Conservation (phyloP, 495 filamentous ascomycete species). For the Cryomyces antarcticus region DNA sequence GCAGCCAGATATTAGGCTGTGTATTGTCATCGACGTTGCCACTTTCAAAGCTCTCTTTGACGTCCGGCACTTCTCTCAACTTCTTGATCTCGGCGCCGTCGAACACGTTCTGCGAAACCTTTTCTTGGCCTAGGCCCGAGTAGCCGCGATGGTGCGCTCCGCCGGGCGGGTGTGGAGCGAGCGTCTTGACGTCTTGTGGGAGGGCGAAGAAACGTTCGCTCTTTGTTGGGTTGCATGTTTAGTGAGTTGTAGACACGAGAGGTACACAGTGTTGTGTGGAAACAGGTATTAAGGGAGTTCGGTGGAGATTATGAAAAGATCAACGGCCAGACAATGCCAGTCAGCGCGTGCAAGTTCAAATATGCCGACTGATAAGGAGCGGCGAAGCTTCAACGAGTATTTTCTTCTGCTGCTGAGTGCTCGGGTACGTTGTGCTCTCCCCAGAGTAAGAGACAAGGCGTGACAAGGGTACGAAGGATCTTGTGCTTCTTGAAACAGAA, state of each 20-base stretch:
- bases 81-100: constrained; percentile 24
- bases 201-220: constrained; percentile 24
- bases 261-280: too few species aligned
- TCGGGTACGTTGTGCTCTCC: too few species aligned
- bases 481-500: neutral
- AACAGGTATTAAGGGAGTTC: too few species aligned
- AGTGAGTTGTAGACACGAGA: too few species aligned
- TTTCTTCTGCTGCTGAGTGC: too few species aligned
- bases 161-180: constrained; percentile 41
- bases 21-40: constrained; percentile 32
- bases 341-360: too few species aligned
- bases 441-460: too few species aligned
- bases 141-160: constrained; percentile 40
- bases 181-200: constrained; percentile 24
- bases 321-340: too few species aligned
- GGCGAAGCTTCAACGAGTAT: too few species aligned
- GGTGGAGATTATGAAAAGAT: too few species aligned
- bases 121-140: constrained; percentile 43
- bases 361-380: too few species aligned
- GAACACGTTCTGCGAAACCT: constrained; percentile 38
- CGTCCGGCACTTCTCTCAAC: constrained; percentile 22
- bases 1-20: constrained; percentile 47
- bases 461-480: too few species aligned
- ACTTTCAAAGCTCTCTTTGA: constrained; percentile 47
- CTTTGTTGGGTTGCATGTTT: neutral